phyloP scores from a whole-genome alignment of 257 asterid genomes.

The Solanum chmielewskii region DNA sequence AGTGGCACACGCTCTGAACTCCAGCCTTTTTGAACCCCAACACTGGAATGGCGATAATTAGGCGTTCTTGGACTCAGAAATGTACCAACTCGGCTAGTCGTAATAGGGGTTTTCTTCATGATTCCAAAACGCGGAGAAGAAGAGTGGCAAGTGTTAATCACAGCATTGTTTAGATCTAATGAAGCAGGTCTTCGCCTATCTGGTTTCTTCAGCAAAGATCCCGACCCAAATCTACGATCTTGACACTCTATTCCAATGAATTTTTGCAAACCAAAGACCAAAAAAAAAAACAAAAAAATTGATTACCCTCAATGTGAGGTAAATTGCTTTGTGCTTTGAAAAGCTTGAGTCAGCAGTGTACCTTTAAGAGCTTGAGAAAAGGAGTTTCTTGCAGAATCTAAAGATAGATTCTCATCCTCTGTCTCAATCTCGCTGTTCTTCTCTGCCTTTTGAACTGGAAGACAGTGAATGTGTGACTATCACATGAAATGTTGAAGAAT shows the following conservation, averaged over 20 bases:
- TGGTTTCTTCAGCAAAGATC: conserved; percentile 30
- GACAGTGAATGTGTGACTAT: not conserved
- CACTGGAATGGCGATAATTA: conserved; percentile 47
- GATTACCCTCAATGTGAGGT: not conserved
- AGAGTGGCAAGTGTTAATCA: conserved; percentile 22
- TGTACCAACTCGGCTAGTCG: conserved; percentile 27
- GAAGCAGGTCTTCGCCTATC: conserved; percentile 69
- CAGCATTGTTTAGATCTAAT: conserved; percentile 54
- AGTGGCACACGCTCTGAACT: conserved; percentile 83
- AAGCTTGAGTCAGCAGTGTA: conserved; percentile 5
- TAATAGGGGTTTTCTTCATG: conserved; percentile 46
- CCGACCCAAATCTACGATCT: conserved; percentile 56
- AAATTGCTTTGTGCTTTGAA: not conserved
- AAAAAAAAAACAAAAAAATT: not conserved
- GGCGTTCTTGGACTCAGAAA: conserved; percentile 97
- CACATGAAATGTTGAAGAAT: conserved; percentile 9
- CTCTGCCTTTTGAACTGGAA: conserved; percentile 43
- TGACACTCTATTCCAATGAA: conserved; percentile 61
- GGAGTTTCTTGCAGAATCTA: conserved; percentile 74
- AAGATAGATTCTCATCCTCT: conserved; percentile 47
- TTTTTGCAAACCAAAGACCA: not conserved
- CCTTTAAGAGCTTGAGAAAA: conserved; percentile 95
- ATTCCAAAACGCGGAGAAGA: conserved; percentile 57
- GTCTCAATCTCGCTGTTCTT: conserved; percentile 64
- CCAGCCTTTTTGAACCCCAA: conserved; percentile 83